Percentiles rank a stretch among this genome's conserved stretches.
Conservation (phyloP, 257 asterid genomes). For the Cynanchum wilfordii region DNA sequence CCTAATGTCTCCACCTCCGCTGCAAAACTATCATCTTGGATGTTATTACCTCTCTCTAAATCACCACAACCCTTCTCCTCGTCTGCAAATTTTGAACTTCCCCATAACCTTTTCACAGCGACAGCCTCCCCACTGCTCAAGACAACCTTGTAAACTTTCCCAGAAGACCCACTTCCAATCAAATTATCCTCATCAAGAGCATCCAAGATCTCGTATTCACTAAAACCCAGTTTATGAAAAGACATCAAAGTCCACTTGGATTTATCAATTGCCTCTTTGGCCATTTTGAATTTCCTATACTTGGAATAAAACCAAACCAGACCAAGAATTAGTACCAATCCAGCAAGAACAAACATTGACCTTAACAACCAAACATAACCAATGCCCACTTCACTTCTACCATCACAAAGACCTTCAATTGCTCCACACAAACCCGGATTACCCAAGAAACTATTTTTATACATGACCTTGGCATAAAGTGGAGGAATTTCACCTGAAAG, state of each 20-base stretch:
- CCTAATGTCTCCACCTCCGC: conserved; percentile 90
- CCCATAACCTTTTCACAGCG: conserved; percentile 89
- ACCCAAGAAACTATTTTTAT: conserved; percentile 69
- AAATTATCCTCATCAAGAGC: conserved; percentile 86
- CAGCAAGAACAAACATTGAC: conserved; percentile 56
- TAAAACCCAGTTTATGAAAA: conserved; percentile 77
- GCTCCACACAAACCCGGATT: conserved; percentile 86
- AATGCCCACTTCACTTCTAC: conserved; percentile 33
- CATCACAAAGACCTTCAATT: conserved; percentile 65
- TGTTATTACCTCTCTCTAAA: conserved; percentile 53
- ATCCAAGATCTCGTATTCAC: conserved; percentile 74
- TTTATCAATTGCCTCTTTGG: conserved; percentile 45
- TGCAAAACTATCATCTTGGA: conserved; percentile 49
- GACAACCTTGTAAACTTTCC: conserved; percentile 94
- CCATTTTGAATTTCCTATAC: conserved; percentile 46
- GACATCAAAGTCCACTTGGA: conserved; percentile 97
- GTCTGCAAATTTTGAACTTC: conserved; percentile 43
- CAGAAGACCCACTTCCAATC: conserved; percentile 89
- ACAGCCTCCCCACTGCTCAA: conserved; percentile 69
- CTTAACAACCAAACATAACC: conserved; percentile 64
- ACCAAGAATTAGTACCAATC: conserved; percentile 53
- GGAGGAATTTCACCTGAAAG: conserved; percentile 87
- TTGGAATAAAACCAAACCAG: conserved; percentile 60
- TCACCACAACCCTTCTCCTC: conserved; percentile 32
- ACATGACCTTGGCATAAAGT: conserved; percentile 67